Conservation (phyloP, 768 basidiomycete species). For the Lactarius quietus region DNA sequence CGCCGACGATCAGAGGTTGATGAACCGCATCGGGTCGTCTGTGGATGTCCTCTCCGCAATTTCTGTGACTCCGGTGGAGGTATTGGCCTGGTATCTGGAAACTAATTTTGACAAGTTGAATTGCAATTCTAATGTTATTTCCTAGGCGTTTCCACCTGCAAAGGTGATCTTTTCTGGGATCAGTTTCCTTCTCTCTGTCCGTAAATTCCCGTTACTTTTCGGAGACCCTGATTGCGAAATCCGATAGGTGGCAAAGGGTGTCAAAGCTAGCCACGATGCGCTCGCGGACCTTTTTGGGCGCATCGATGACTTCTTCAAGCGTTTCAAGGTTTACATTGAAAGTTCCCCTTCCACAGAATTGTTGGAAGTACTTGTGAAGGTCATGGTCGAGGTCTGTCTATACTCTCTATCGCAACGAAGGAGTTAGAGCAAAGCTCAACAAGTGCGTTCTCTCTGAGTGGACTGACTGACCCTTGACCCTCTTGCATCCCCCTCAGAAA, state of each 20-base stretch:
- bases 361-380: not conserved
- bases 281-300: not conserved
- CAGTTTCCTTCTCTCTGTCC: not conserved
- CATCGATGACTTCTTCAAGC: not conserved
- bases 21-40: not conserved
- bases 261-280: no score
- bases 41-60: not conserved
- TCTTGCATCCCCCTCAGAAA: not conserved
- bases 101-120: not conserved
- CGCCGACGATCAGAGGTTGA: not conserved
- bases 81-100: not conserved
- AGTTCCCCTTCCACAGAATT: not conserved
- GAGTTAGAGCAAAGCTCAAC: not conserved
- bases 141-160: constrained; percentile 3
- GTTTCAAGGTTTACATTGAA: not conserved
- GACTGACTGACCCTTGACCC: not conserved
- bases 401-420: constrained; percentile 4
- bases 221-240: not conserved
- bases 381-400: not conserved
- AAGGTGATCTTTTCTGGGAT: no score
- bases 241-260: no score
- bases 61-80: not conserved
- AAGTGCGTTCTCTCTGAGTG: not conserved
- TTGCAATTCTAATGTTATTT: not conserved
- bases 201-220: not conserved